Conservation (phyloP, 73 alveolate genomes). For the Paramecium tetraurelia region DNA sequence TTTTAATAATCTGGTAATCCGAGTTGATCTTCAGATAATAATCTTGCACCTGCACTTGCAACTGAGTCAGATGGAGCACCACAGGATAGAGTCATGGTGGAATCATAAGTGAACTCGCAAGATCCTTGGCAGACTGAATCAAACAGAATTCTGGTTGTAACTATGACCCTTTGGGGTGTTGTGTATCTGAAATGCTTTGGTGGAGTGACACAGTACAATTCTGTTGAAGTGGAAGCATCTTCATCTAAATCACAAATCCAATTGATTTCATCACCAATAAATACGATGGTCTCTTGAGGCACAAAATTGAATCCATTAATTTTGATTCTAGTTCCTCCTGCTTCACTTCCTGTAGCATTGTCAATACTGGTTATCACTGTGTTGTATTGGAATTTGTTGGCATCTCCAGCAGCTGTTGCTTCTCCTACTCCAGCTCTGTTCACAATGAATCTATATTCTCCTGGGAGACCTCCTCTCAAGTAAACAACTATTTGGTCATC, state of each 20-base stretch:
- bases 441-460: background rate
- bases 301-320: constrained; percentile 20
- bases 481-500: background rate
- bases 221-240: background rate
- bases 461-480: constrained; percentile 44
- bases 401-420: background rate
- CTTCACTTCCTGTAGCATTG: background rate
- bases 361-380: background rate
- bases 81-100: background rate
- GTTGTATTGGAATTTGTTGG: background rate
- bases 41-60: constrained; percentile 8
- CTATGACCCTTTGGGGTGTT: background rate
- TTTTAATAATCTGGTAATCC: background rate
- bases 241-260: constrained; percentile 33
- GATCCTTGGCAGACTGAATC: constrained; percentile 5
- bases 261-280: constrained; percentile 9
- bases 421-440: background rate
- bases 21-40: background rate
- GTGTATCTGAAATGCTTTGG: background rate
- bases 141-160: background rate
- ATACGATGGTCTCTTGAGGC: background rate
- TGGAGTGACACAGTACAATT: background rate
- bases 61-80: background rate
- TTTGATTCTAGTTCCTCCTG: constrained; percentile 23
- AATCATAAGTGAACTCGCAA: background rate